phyloP scores from a whole-genome alignment of 352 stramenopile genomes.

The Globisporangium abappressorium region DNA sequence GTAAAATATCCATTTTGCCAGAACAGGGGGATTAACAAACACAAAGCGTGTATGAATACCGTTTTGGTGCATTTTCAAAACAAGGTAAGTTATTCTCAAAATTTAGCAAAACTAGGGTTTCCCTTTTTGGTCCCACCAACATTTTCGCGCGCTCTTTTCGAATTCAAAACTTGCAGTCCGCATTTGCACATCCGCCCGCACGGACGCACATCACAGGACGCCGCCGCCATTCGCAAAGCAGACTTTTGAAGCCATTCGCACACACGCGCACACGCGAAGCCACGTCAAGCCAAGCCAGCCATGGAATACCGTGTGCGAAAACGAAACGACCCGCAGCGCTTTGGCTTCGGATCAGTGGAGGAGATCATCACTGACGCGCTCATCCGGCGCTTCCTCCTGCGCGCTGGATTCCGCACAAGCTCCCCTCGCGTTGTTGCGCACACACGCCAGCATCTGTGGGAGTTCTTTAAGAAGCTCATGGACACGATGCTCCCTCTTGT shows the following conservation, averaged over 20 bases:
- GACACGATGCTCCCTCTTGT: constrained; percentile 46
- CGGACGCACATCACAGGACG: neutral
- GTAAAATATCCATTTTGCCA: neutral
- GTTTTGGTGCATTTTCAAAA: neutral
- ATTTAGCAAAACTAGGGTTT: constrained; percentile 15
- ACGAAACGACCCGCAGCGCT: constrained; percentile 20
- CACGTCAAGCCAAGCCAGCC: neutral
- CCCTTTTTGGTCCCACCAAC: constrained; percentile 3
- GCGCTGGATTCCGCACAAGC: constrained; percentile 58
- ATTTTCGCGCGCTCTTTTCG: constrained; percentile 19
- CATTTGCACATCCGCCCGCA: constrained; percentile 1
- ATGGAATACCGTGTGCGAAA: constrained; percentile 55
- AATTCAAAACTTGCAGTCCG: constrained; percentile 21
- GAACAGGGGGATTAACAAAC: neutral
- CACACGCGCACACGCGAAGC: neutral
- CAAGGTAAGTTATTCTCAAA: neutral
- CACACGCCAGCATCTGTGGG: constrained; percentile 42
- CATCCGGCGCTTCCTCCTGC: constrained; percentile 68
- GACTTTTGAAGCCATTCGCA: neutral
- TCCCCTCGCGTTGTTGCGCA: constrained; percentile 33
- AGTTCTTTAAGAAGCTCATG: constrained; percentile 60
- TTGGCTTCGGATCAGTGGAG: constrained; percentile 6
- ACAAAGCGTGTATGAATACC: neutral
- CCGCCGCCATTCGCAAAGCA: neutral
- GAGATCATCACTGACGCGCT: constrained; percentile 39